These are phyloP conservation scores for Pestalotiopsis sp. DNA, from an alignment of 2,329 filamentous ascomycete species.

Conservation along the genomic window DNA sequence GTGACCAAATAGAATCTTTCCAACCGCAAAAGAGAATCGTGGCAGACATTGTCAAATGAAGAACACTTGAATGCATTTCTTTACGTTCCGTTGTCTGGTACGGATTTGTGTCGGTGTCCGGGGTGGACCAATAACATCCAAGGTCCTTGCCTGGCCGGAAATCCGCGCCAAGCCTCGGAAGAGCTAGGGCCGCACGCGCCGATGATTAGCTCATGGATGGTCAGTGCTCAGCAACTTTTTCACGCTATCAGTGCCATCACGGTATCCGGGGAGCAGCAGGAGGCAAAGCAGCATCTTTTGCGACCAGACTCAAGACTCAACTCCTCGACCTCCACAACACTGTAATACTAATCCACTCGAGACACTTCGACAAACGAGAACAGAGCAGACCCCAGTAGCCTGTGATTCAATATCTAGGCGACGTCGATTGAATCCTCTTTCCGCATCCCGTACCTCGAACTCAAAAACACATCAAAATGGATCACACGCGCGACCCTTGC, in stretches of 20 bases:
- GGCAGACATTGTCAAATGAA: too few species aligned
- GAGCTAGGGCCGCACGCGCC: background rate
- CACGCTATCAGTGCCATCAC: conserved; percentile 2
- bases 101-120: too few species aligned
- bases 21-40: too few species aligned
- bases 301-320: background rate
- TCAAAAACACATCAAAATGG: conserved; percentile 56
- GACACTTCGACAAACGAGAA: background rate
- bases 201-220: conserved; percentile 6
- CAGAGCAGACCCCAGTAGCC: background rate
- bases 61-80: too few species aligned
- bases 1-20: too few species aligned
- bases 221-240: conserved; percentile 21
- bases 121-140: too few species aligned
- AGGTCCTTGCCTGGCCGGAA: background rate
- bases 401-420: background rate
- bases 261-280: background rate
- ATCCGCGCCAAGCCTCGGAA: background rate
- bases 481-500: conserved; percentile 96
- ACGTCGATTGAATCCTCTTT: background rate
- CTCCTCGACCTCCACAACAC: background rate
- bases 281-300: background rate
- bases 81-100: too few species aligned
- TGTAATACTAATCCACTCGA: background rate
- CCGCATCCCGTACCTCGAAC: background rate